A percentile compares a stretch with the other conserved stretches of the same genome.
phyloP scores from a whole-genome alignment of 345 rosid species.

The Salix exigua region DNA sequence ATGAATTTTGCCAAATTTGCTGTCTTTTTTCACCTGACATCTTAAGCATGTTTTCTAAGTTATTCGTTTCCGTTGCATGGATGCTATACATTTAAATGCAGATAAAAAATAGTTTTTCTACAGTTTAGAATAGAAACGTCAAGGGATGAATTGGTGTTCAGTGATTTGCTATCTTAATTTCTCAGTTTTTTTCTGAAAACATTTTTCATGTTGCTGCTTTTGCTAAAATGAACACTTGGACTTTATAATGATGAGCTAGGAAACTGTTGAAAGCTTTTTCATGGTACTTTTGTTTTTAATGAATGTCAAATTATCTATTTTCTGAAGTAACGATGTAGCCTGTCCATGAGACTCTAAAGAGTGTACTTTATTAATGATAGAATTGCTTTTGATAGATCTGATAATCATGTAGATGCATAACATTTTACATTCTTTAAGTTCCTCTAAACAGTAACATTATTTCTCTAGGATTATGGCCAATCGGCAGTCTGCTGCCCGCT shows the following conservation, averaged over 20 bases:
- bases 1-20: neutral
- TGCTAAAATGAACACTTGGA: neutral
- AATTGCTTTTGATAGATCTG: neutral
- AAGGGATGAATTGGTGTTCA: neutral
- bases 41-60: neutral
- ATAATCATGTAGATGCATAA: neutral
- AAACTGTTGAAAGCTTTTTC: neutral
- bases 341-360: neutral
- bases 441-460: neutral
- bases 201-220: neutral
- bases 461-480: conserved; percentile 73
- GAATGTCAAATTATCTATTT: neutral
- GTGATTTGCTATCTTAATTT: neutral
- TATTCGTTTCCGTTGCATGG: neutral
- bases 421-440: neutral
- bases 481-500: conserved; percentile 82
- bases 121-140: neutral
- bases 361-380: neutral
- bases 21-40: neutral
- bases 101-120: neutral
- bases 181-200: too few relatives aligned
- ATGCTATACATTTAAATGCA: neutral
- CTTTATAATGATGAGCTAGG: neutral
- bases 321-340: neutral
- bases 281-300: neutral